Conservation (phyloP, 75 land plant species). For the Picea glauca region DNA sequence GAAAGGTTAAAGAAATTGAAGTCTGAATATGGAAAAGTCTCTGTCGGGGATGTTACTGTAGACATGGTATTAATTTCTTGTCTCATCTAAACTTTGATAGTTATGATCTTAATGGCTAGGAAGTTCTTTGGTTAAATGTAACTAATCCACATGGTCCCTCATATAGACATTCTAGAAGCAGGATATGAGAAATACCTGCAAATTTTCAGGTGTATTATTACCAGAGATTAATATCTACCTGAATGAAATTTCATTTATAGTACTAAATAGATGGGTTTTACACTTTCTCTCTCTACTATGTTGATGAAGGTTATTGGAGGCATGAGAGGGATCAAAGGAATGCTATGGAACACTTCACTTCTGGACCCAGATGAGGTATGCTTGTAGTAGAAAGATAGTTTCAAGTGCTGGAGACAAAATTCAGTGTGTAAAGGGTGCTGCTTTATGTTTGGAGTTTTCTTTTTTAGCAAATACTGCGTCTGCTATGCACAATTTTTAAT, state of each 20-base stretch:
- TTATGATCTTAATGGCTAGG: background rate
- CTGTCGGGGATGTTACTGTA: constrained; percentile 85
- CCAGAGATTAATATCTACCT: background rate
- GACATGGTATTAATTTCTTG: constrained; percentile 66
- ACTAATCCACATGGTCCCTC: background rate
- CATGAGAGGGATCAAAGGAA: constrained; percentile 97
- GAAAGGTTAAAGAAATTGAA: constrained; percentile 85
- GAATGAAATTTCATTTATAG: background rate
- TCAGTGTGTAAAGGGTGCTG: too few species aligned
- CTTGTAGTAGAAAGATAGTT: background rate
- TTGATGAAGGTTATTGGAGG: constrained; percentile 82
- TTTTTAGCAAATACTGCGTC: background rate
- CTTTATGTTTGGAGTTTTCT: too few species aligned
- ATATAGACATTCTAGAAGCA: background rate
- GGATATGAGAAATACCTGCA: background rate
- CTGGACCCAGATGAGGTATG: constrained; percentile 95
- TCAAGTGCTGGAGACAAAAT: background rate
- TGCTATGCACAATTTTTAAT: background rate
- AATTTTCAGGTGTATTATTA: background rate
- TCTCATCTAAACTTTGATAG: background rate
- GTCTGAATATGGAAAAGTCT: constrained; percentile 69
- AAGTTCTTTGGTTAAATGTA: background rate
- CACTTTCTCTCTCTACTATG: background rate
- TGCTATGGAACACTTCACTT: constrained; percentile 94
- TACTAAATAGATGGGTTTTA: background rate